These are phyloP conservation scores for Pestalotiopsis sp. DNA, from an alignment of 2,329 filamentous ascomycete genomes.

Conservation along the genomic window DNA sequence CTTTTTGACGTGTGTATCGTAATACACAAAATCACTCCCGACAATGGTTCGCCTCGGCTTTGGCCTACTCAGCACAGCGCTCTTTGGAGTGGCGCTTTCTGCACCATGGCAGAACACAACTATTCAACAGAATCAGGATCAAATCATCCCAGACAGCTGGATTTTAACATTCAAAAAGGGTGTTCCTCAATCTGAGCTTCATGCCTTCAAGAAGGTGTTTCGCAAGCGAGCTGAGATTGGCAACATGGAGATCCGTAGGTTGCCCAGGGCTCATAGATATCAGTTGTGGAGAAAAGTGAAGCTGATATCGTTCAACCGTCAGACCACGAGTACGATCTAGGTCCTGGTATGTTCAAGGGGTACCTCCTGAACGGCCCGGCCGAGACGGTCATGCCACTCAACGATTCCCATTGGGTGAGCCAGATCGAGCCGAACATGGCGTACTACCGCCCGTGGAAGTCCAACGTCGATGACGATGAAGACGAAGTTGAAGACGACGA, in stretches of 20 bases:
- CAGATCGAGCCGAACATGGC: not conserved
- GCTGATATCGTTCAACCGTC: too few relatives aligned
- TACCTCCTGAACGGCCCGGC: not conserved
- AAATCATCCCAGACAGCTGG: not conserved
- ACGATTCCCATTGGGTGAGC: not conserved
- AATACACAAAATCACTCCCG: too few relatives aligned
- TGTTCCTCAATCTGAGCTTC: not conserved
- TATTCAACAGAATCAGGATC: too few relatives aligned
- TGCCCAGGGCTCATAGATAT: too few relatives aligned
- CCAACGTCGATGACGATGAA: not conserved
- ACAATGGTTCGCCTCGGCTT: not conserved
- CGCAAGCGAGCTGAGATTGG: constrained; percentile 1
- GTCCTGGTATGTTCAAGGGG: not conserved
- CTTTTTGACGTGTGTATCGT: too few relatives aligned
- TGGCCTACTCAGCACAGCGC: not conserved
- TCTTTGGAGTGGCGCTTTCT: not conserved
- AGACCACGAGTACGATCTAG: not conserved
- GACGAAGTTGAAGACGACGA: not conserved
- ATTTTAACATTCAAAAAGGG: not conserved
- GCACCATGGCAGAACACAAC: too few relatives aligned
- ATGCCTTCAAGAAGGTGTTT: not conserved
- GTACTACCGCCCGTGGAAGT: not conserved
- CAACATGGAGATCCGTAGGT: not conserved
- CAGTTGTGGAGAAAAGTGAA: too few relatives aligned
- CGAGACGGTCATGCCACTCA: not conserved